Percentiles rank a stretch among this genome's conserved stretches.
These are phyloP conservation scores for Fraxinus angustifolia DNA, from an alignment of 305 asterid species.

Conservation along the genomic window DNA sequence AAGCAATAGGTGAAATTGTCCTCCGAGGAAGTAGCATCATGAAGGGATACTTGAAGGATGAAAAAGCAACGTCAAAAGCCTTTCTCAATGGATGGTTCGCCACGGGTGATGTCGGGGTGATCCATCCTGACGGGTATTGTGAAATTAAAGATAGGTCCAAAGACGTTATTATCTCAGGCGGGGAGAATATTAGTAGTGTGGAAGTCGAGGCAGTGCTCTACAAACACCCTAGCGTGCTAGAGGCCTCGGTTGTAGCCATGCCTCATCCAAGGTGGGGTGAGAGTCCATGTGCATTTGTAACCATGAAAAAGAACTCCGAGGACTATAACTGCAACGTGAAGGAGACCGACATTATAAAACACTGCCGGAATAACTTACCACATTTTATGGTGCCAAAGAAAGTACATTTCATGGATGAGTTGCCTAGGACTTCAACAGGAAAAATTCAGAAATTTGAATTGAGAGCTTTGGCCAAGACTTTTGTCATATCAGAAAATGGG, in stretches of 20 bases:
- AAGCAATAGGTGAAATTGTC: conserved; percentile 30
- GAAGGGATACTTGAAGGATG: conserved; percentile 37
- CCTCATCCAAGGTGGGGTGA: conserved; percentile 29
- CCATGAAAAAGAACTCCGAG: not conserved
- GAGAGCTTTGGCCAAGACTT: conserved; percentile 47
- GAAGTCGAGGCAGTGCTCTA: conserved; percentile 24
- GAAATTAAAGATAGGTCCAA: conserved; percentile 43
- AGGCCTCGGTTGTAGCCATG: conserved; percentile 29
- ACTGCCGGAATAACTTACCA: conserved; percentile 54
- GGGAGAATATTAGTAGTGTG: conserved; percentile 30
- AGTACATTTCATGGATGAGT: conserved; percentile 43
- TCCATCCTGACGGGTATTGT: conserved; percentile 41
- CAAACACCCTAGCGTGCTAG: conserved; percentile 20
- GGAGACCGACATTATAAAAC: conserved; percentile 39
- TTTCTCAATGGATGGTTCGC: conserved; percentile 27
- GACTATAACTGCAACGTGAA: not conserved
- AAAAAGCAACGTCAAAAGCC: conserved; percentile 19
- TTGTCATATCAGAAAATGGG: conserved; percentile 23
- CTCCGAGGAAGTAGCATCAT: conserved; percentile 31
- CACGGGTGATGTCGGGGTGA: conserved; percentile 40
- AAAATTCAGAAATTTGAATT: conserved; percentile 59
- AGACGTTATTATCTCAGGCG: conserved; percentile 39
- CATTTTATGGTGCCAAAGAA: conserved; percentile 69
- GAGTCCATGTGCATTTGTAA: conserved; percentile 32
- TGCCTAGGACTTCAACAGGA: conserved; percentile 63